Conservation (phyloP, 2,329 filamentous ascomycete species). For the Phyllosticta citrichinensis region DNA sequence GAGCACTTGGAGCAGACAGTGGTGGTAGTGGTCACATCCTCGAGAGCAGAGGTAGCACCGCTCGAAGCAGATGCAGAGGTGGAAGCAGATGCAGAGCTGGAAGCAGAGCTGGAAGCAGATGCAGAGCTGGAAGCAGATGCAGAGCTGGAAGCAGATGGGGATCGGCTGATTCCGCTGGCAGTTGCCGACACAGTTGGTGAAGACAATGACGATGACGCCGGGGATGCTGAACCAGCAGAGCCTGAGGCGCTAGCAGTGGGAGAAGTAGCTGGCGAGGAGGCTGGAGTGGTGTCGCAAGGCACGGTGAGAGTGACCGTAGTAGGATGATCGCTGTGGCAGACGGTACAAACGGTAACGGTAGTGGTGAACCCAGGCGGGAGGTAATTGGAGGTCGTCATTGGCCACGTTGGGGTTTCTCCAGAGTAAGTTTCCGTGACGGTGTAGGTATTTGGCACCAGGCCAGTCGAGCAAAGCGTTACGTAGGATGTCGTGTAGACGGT, state of each 20-base stretch:
- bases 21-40: neutral
- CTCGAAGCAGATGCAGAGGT: neutral
- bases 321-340: constrained; percentile 8
- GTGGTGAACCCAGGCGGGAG: constrained; percentile 16
- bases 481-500: constrained; percentile 20
- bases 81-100: neutral
- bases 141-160: neutral
- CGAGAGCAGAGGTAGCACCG: neutral
- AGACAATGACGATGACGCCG: neutral
- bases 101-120: neutral
- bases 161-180: neutral
- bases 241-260: neutral
- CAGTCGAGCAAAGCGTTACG: constrained; percentile 15
- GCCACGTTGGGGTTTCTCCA: constrained; percentile 7
- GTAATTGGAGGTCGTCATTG: constrained; percentile 5
- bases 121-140: neutral
- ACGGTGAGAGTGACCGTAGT: constrained; percentile 13
- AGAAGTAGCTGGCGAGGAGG: neutral
- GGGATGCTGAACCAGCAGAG: neutral
- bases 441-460: constrained; percentile 18
- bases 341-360: constrained; percentile 15
- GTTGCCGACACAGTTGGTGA: neutral
- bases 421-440: constrained; percentile 24
- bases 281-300: constrained; percentile 8
- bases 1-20: neutral